phyloP scores from a whole-genome alignment of 2,329 filamentous ascomycete species.

The Parascedosporium putredinis region DNA sequence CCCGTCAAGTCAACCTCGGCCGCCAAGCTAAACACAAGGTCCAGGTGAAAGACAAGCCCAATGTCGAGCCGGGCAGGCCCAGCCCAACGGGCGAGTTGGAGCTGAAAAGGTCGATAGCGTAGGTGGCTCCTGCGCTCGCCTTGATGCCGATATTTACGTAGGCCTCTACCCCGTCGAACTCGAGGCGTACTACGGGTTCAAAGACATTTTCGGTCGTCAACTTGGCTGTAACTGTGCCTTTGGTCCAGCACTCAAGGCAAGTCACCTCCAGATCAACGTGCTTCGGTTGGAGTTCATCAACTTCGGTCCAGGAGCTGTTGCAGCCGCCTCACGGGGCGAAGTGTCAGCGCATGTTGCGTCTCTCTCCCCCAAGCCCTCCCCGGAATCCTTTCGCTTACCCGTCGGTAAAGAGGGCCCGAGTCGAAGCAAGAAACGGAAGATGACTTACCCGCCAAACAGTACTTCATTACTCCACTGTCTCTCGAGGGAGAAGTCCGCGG shows the following conservation, averaged over 20 bases:
- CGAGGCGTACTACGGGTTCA: constrained; percentile 30
- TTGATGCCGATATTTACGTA: constrained; percentile 38
- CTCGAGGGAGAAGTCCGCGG: constrained; percentile 11
- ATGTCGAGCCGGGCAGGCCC: constrained; percentile 30
- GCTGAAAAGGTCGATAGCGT: constrained; percentile 39
- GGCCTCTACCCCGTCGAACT: constrained; percentile 39
- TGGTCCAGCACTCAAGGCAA: constrained; percentile 39
- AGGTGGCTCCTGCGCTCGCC: constrained; percentile 33
- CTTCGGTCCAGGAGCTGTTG: constrained; percentile 2
- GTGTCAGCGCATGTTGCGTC: too few relatives aligned
- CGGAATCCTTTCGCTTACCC: too few relatives aligned
- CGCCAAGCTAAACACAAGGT: constrained; percentile 39
- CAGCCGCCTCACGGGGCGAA: background rate
- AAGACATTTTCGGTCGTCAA: constrained; percentile 29
- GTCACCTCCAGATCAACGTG: constrained; percentile 20
- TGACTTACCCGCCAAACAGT: constrained; percentile 10
- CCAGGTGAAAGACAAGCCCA: constrained; percentile 37
- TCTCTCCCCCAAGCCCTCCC: too few relatives aligned
- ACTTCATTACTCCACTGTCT: constrained; percentile 9
- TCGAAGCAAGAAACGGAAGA: background rate
- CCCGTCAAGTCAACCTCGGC: constrained; percentile 38
- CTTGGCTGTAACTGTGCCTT: constrained; percentile 34
- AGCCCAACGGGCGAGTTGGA: constrained; percentile 33
- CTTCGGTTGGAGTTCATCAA: background rate
- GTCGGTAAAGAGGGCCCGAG: background rate